Conservation (phyloP, 371 early-diverging fungal genomes). For the Coelomomyces lativittatus region DNA sequence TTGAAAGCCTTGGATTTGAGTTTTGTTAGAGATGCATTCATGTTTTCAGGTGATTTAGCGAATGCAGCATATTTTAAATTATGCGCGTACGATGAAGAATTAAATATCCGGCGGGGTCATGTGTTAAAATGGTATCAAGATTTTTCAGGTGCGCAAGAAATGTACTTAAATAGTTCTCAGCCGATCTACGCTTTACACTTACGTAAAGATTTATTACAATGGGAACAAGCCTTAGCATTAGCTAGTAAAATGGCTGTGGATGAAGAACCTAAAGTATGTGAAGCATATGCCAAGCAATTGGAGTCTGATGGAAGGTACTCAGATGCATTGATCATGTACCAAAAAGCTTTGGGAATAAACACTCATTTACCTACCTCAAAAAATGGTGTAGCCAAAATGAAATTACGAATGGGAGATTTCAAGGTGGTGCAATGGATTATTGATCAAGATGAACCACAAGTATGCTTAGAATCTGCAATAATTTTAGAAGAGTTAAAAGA, state of each 20-base stretch:
- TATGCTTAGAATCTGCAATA: slow-evolving; percentile 14
- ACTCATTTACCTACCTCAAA: slow-evolving; percentile 12
- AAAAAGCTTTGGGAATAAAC: slow-evolving; percentile 10
- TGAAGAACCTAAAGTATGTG: slow-evolving; percentile 13
- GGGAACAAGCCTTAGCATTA: slow-evolving; percentile 24
- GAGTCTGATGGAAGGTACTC: slow-evolving; percentile 12
- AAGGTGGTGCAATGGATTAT: slow-evolving; percentile 19
- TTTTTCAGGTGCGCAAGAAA: slow-evolving; percentile 7
- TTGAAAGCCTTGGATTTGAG: background rate
- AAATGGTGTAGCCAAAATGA: slow-evolving; percentile 15
- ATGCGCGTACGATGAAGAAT: background rate
- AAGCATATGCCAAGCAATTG: slow-evolving; percentile 18
- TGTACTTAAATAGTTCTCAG: slow-evolving; percentile 10
- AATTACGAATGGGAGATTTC: slow-evolving; percentile 18
- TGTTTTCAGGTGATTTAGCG: background rate
- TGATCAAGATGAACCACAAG: slow-evolving; percentile 9
- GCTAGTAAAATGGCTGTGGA: slow-evolving; percentile 12
- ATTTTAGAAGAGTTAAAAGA: slow-evolving; percentile 18
- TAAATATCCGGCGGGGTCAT: background rate
- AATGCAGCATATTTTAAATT: background rate
- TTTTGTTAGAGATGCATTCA: background rate
- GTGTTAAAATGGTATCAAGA: background rate
- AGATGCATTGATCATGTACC: slow-evolving; percentile 20
- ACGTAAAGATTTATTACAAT: slow-evolving; percentile 16
- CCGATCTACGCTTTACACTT: slow-evolving; percentile 16